Conservation (phyloP, 306 rosid species). For the Acacia crassicarpa region DNA sequence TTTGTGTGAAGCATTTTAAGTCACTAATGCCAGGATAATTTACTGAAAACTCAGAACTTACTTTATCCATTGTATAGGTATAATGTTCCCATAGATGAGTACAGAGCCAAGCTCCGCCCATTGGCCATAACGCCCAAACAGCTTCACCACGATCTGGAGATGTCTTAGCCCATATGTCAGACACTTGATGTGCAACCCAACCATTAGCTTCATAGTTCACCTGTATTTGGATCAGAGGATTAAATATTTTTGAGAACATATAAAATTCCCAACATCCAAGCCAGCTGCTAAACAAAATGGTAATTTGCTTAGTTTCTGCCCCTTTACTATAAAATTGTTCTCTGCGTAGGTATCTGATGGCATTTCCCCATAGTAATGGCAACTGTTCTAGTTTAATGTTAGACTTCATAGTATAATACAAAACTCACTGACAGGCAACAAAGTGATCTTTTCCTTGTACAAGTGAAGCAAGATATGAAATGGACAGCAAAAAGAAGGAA, state of each 20-base stretch:
- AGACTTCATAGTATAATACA: background rate
- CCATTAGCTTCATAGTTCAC: conserved; percentile 87
- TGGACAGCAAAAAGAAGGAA: conserved; percentile 24
- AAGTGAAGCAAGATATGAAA: conserved; percentile 20
- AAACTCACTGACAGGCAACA: conserved; percentile 19
- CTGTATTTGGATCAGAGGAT: conserved; percentile 43
- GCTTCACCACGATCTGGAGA: conserved; percentile 90
- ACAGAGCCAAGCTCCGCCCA: conserved; percentile 98
- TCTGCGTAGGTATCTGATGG: background rate
- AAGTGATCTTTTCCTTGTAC: conserved; percentile 15
- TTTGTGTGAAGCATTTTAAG: conserved; percentile 18
- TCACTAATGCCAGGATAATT: conserved; percentile 17
- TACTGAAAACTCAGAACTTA: conserved; percentile 40
- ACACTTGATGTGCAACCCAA: conserved; percentile 96
- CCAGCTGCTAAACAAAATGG: background rate
- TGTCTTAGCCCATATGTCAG: conserved; percentile 91
- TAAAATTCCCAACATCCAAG: conserved; percentile 12
- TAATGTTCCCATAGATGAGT: conserved; percentile 97
- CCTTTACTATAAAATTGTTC: background rate
- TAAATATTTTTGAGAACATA: conserved; percentile 16
- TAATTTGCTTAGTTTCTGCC: background rate
- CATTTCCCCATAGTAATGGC: background rate
- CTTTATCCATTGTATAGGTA: conserved; percentile 80
- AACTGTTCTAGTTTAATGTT: background rate
- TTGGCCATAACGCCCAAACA: conserved; percentile 95